Conservation (phyloP, 805 yeast genomes). For the Jamesozyma spencerorum region DNA sequence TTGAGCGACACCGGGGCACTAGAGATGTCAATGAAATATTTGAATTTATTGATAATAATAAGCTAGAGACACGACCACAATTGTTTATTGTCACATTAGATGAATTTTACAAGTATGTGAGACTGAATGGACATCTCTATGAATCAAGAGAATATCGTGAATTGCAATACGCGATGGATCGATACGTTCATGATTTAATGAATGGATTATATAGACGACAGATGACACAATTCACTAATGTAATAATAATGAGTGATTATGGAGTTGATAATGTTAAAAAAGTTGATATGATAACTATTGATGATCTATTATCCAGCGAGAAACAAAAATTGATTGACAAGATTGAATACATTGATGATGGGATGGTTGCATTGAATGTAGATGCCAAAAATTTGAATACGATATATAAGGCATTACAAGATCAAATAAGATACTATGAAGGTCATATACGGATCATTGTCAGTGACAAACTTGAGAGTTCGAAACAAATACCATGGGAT, state of each 20-base stretch:
- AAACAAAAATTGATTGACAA: constrained; percentile 25
- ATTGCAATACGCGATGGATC: constrained; percentile 50
- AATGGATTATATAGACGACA: constrained; percentile 45
- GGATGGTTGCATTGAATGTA: constrained; percentile 10
- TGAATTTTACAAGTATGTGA: constrained; percentile 72
- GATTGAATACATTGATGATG: constrained; percentile 4
- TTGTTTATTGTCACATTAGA: constrained; percentile 72
- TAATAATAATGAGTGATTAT: constrained; percentile 78
- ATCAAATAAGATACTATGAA: too few species aligned
- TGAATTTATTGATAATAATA: constrained; percentile 52
- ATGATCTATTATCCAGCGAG: not conserved
- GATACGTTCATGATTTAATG: constrained; percentile 43
- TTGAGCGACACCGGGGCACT: not conserved
- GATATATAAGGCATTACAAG: constrained; percentile 33
- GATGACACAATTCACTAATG: constrained; percentile 55
- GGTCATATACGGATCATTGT: constrained; percentile 31
- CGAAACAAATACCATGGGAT: not conserved
- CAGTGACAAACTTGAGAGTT: constrained; percentile 40
- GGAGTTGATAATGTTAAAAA: constrained; percentile 48
- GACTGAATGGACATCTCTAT: constrained; percentile 48
- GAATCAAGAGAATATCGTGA: constrained; percentile 19
- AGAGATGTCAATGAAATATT: constrained; percentile 32
- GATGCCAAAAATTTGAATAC: constrained; percentile 23
- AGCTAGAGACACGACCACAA: constrained; percentile 55
- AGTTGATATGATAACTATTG: not conserved